Evolutionary conservation across 1,284 basidiomycete species (phyloP).

Genomic region (Somion occarium): DNA sequence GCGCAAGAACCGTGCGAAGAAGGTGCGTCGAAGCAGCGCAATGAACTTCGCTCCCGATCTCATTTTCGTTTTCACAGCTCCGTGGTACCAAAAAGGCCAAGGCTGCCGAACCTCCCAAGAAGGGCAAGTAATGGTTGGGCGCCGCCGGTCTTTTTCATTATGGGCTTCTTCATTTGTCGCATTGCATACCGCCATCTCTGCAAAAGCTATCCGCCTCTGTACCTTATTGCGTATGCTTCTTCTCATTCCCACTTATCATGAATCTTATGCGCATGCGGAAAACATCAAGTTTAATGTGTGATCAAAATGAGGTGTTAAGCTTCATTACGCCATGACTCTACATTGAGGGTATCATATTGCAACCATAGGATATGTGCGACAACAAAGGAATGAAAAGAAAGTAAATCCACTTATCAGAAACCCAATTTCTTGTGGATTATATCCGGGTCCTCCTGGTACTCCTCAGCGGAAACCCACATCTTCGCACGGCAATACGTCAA

Average conservation of each 20-base stretch:
- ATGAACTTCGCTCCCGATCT: background rate
- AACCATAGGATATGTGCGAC: slow-evolving; percentile 23
- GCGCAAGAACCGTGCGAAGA: slow-evolving; percentile 99
- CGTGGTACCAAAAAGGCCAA: slow-evolving; percentile 92
- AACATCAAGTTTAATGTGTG: slow-evolving; percentile 3
- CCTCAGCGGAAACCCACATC: slow-evolving; percentile 99
- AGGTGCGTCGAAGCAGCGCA: slow-evolving; percentile 51
- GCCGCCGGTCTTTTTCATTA: slow-evolving; percentile 14
- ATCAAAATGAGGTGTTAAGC: slow-evolving; percentile 3
- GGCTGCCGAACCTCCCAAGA: slow-evolving; percentile 86
- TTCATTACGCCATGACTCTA: slow-evolving; percentile 14
- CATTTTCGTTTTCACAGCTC: slow-evolving; percentile 42
- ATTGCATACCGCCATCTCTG: slow-evolving; percentile 33
- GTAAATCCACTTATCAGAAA: slow-evolving; percentile 40
- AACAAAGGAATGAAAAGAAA: slow-evolving; percentile 17
- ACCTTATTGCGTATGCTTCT: slow-evolving; percentile 37
- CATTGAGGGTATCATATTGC: slow-evolving; percentile 27
- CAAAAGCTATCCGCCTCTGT: slow-evolving; percentile 34
- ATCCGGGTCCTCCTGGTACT: slow-evolving; percentile 98
- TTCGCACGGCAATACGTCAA: slow-evolving; percentile 26
- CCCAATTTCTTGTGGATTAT: slow-evolving; percentile 92
- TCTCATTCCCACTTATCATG: slow-evolving; percentile 30
- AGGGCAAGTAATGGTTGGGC: slow-evolving; percentile 66
- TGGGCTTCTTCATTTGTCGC: slow-evolving; percentile 25
- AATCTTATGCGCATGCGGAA: slow-evolving; percentile 41